These are phyloP conservation scores for Podila verticillata DNA, from an alignment of 192 early-diverging fungal species.

Conservation along the genomic window DNA sequence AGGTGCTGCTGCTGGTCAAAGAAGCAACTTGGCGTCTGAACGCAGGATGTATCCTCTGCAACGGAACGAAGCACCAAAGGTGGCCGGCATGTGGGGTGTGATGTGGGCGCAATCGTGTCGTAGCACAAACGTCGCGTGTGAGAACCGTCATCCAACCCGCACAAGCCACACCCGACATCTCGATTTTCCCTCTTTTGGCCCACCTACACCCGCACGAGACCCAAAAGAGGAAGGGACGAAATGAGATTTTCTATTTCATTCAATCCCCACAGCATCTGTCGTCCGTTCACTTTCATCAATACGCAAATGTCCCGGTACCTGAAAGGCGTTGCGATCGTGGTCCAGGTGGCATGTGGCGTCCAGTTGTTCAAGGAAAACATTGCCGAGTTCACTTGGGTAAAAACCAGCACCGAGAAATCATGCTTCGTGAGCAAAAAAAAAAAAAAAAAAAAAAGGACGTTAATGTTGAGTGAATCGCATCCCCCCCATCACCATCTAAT, in stretches of 20 bases:
- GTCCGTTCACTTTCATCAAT: background rate
- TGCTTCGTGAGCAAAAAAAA: background rate
- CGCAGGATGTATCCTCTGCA: too few species aligned
- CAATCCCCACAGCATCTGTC: background rate
- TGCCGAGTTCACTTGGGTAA: conserved; percentile 81
- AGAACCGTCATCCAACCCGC: too few species aligned
- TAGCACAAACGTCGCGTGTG: too few species aligned
- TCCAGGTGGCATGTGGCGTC: conserved; percentile 74
- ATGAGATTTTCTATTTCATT: background rate
- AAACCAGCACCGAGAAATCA: conserved; percentile 4
- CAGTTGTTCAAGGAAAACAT: conserved; percentile 80
- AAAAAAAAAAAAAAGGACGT: conserved; percentile 6
- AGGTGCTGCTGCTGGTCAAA: too few species aligned
- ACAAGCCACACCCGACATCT: too few species aligned
- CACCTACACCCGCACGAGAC: too few species aligned
- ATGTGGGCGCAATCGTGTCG: too few species aligned
- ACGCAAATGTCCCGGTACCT: conserved; percentile 24
- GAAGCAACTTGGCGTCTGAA: too few species aligned
- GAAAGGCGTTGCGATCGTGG: conserved; percentile 35
- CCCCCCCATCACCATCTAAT: background rate
- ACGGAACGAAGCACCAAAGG: too few species aligned
- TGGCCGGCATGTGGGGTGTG: too few species aligned
- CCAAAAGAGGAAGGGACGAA: too few species aligned
- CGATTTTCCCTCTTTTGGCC: too few species aligned
- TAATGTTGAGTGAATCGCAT: background rate